Evolutionary conservation across 768 basidiomycete species (phyloP), one percentile per base, ranked within the genome.

Genomic region (Lyophyllum atratum): DNA sequence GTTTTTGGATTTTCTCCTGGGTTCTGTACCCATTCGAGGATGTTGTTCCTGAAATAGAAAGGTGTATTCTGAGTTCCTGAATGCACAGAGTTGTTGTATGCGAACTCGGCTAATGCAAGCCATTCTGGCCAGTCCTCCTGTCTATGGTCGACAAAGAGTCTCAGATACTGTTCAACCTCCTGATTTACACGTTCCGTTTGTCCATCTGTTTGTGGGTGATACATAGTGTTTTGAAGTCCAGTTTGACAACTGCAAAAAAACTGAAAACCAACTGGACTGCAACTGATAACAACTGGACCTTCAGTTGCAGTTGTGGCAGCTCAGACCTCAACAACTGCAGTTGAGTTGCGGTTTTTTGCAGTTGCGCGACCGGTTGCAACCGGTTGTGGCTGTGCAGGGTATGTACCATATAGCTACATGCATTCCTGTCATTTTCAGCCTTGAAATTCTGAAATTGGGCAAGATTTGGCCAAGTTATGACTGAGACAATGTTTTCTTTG

Each of bases 191-290:
- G 29, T 11, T 31, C 29, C 29, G 29, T 31, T 11, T 31, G 29
- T 6, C 29, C 29, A 31, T 31, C 29, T 5, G 29, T 6, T 31
- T 31, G 29, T 5, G 29, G 29, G 29, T 31, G 29, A 11, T 31
- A 31, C n/a, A n/a, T 52, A 52, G 50, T 52, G 21, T 52, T 52
- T 52, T 10, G 3, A 52, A 22, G 50, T 52, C 26, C 22, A 37
- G 37, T 52, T 25, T 37, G 24, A 21, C 28, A 37, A 52, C 50
- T 37, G 22, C 49, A 17, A 52, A 52, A 52, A 52, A 37, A 52
- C 50, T 24, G 34, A 15, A 52, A 52, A 34, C 50, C 34, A 40
- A 52, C 50, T 25, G 17, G n/a, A 40, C 50, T 29, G 25, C 50
- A 52, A 52, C 50, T 52, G 37, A 21, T 37, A 40, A 19, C 17